A percentile compares a stretch with the other conserved stretches of the same genome.
Conservation (phyloP, 805 yeast species). For the Wickerhamiella nectarea region DNA sequence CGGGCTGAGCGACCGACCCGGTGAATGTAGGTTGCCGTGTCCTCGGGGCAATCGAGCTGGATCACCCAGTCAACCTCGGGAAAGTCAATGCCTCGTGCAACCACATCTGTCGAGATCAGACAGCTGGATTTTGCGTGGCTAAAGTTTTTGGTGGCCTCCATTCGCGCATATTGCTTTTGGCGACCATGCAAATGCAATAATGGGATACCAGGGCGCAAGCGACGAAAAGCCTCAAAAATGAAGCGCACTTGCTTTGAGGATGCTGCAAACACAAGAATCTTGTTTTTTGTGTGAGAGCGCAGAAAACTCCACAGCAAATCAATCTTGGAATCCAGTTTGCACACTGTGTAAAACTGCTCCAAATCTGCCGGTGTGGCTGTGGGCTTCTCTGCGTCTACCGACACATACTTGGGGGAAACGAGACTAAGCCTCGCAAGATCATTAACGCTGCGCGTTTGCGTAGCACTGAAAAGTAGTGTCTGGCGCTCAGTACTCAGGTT, state of each 20-base stretch:
- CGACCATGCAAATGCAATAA: constrained; percentile 76
- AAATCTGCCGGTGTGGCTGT: constrained; percentile 65
- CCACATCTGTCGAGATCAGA: constrained; percentile 79
- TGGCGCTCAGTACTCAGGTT: constrained; percentile 73
- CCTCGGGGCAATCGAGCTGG: constrained; percentile 86
- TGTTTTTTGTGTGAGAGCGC: constrained; percentile 65
- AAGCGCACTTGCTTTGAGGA: constrained; percentile 86
- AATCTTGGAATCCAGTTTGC: constrained; percentile 65
- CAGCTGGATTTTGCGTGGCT: constrained; percentile 68
- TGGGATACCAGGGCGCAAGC: constrained; percentile 84
- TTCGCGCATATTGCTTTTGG: constrained; percentile 77
- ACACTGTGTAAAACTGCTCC: constrained; percentile 67
- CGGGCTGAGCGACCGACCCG: constrained; percentile 86
- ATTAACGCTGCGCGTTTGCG: constrained; percentile 69
- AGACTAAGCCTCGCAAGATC: constrained; percentile 74
- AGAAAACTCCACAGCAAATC: constrained; percentile 78
- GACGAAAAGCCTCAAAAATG: constrained; percentile 74
- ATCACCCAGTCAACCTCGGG: constrained; percentile 94
- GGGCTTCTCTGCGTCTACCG: constrained; percentile 30
- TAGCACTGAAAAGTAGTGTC: constrained; percentile 75
- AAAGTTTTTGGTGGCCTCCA: constrained; percentile 69
- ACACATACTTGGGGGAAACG: constrained; percentile 46
- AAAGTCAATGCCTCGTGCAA: constrained; percentile 83
- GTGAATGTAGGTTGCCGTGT: constrained; percentile 76
- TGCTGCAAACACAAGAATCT: constrained; percentile 70